These are phyloP conservation scores for Bifiguratus adelaidae DNA, from an alignment of 192 early-diverging fungal genomes.

Conservation along the genomic window DNA sequence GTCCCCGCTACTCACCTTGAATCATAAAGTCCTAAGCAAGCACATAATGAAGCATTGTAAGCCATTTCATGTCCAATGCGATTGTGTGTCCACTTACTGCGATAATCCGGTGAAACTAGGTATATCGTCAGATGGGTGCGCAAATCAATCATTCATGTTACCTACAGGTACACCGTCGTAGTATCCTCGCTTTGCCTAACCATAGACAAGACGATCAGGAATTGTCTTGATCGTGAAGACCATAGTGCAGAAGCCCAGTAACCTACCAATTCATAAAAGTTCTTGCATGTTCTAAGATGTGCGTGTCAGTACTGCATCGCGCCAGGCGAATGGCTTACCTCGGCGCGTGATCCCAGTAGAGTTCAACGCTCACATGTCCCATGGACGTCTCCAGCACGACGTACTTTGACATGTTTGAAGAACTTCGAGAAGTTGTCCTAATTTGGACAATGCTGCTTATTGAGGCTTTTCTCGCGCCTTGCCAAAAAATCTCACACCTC, in stretches of 20 bases:
- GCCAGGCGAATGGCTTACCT: slow-evolving; percentile 15
- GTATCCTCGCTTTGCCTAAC: slow-evolving; percentile 68
- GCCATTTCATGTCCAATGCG: background rate
- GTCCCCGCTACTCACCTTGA: slow-evolving; percentile 38
- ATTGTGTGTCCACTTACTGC: slow-evolving; percentile 17
- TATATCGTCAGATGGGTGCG: background rate
- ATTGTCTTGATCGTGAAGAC: background rate
- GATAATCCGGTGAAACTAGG: slow-evolving; percentile 71
- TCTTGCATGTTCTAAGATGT: slow-evolving; percentile 50
- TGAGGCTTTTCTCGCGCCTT: too few relatives aligned
- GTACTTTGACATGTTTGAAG: too few relatives aligned
- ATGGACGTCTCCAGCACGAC: slow-evolving; percentile 42
- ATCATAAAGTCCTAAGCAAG: slow-evolving; percentile 82
- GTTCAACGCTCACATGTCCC: slow-evolving; percentile 56
- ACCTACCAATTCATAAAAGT: slow-evolving; percentile 67
- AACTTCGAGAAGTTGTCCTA: too few relatives aligned
- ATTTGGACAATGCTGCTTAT: too few relatives aligned
- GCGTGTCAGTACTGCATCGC: background rate
- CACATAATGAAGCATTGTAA: background rate
- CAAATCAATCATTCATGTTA: background rate
- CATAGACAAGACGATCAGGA: background rate
- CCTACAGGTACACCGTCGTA: slow-evolving; percentile 68
- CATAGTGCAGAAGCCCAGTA: background rate
- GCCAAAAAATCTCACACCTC: background rate
- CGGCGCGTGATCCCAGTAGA: slow-evolving; percentile 83